Evolutionary conservation across 2,329 filamentous ascomycete genomes (phyloP), one percentile per base, ranked within the genome.

Genomic region (Drechslerella coelobrocha): DNA sequence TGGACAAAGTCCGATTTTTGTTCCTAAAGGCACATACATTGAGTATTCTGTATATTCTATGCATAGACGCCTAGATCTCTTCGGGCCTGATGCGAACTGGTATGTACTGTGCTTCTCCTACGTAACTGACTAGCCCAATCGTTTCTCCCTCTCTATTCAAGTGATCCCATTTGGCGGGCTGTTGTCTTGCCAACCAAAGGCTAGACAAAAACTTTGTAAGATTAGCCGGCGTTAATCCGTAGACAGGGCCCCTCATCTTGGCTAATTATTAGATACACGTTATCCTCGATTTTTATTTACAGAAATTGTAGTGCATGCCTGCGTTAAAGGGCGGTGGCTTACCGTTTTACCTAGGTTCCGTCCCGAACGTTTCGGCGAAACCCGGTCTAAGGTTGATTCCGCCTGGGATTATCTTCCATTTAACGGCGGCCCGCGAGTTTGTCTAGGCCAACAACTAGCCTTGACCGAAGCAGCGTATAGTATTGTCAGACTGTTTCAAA

Each of bases 381-480:
- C 55, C n/a, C 56, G 56, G 9, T 63, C 55, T 39, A 63, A 52
- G 17, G 63, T 45, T 51, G 63, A 39, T 17, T 34, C 47, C 26
- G 61, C 60, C 27, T 72, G 63, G 26, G 79, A 79, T 47, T 82
- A 80, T 68, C 59, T 82, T 1, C 80, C 80, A 0, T 83, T 82
- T 65, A 80, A 80, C 31, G 80, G 79, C 5, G 81, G 81, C 0
- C 80, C 81, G 1, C 77, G 81, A 9, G 80, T 80, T 45, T 83
- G 82, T 65, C 74, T 80, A n/a, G 79, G 80, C 37, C 81, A 80
- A 51, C 78, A 80, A 74, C 79, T 79, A 60, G 78, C 78, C 17
- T 73, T 80, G 47, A 78, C 76, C 0, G 78, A 80, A 68, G 76
- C 75, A 2, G 74, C 74, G 0, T 80, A 78, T 55, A 76, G 77